Percentiles rank a stretch among this genome's conserved stretches.
These are phyloP conservation scores for Neonectria ditissima DNA, from an alignment of 2,329 filamentous ascomycete species.

Conservation along the genomic window DNA sequence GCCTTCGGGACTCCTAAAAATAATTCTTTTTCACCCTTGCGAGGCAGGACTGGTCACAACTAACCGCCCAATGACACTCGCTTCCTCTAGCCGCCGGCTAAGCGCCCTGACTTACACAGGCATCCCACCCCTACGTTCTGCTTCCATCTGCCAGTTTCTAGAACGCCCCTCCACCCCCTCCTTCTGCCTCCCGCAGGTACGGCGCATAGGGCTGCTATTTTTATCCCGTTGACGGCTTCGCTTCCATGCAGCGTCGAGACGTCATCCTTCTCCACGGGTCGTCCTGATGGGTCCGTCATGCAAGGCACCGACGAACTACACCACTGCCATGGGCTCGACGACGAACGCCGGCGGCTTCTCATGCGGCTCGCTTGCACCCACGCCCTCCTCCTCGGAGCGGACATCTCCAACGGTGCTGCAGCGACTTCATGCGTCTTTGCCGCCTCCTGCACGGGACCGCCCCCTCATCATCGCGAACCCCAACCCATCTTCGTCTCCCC, in stretches of 20 bases:
- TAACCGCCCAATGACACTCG: slow-evolving; percentile 32
- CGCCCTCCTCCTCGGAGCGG: slow-evolving; percentile 3
- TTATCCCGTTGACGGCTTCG: slow-evolving; percentile 2
- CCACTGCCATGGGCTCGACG: slow-evolving; percentile 8
- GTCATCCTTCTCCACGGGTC: slow-evolving; percentile 8
- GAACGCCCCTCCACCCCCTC: slow-evolving; percentile 31
- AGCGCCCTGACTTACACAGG: slow-evolving; percentile 39
- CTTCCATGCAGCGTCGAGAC: slow-evolving; percentile 12
- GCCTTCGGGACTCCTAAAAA: slow-evolving; percentile 28
- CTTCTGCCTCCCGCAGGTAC: slow-evolving; percentile 9
- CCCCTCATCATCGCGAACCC: background rate
- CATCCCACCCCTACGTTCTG: slow-evolving; percentile 22
- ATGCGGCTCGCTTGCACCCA: slow-evolving; percentile 1
- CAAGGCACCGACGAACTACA: slow-evolving; percentile 21
- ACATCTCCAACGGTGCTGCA: slow-evolving; percentile 20
- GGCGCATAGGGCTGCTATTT: slow-evolving; percentile 11
- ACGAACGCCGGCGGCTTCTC: slow-evolving; percentile 7
- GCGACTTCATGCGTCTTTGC: slow-evolving; percentile 39
- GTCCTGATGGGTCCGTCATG: background rate
- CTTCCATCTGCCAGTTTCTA: slow-evolving; percentile 27
- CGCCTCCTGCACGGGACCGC: slow-evolving; percentile 10
- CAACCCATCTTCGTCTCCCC: background rate
- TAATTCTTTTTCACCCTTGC: slow-evolving; percentile 10
- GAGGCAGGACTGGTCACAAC: slow-evolving; percentile 21
- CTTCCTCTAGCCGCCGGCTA: slow-evolving; percentile 41